Conservation (phyloP, 1,139 yeast genomes). For the Torulaspora pretoriensis region DNA sequence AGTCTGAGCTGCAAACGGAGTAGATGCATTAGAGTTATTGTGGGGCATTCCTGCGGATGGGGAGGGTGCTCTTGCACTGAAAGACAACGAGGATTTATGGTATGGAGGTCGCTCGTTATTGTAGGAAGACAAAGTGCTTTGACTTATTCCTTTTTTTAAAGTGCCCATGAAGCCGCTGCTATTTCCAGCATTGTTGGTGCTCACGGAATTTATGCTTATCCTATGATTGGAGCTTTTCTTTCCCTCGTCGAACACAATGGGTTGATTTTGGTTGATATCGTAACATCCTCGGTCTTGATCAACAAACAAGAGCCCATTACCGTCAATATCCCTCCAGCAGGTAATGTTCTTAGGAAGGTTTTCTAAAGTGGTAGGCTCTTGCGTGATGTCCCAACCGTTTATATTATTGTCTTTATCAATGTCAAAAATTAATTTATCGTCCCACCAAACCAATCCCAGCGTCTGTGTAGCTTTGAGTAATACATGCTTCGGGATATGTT, state of each 20-base stretch:
- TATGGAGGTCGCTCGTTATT: constrained; percentile 18
- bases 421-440: constrained; percentile 30
- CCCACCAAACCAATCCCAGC: constrained; percentile 37
- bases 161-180: constrained; percentile 10
- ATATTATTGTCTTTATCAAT: constrained; percentile 33
- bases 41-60: constrained; percentile 12
- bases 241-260: constrained; percentile 4
- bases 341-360: constrained; percentile 30
- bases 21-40: constrained; percentile 15
- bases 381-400: constrained; percentile 34
- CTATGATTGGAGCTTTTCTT: constrained; percentile 7
- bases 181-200: constrained; percentile 4
- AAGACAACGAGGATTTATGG: constrained; percentile 16
- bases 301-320: constrained; percentile 34
- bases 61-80: constrained; percentile 16
- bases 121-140: constrained; percentile 13
- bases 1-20: constrained; percentile 13
- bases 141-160: constrained; percentile 16
- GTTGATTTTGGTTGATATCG: constrained; percentile 12
- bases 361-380: constrained; percentile 34
- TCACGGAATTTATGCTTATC: constrained; percentile 10
- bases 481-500: constrained; percentile 68
- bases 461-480: constrained; percentile 31
- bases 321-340: constrained; percentile 37
- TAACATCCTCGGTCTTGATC: constrained; percentile 31